Base-by-base conservation (phyloP, 306 rosid genomes). In the Morella rubra region DNA sequence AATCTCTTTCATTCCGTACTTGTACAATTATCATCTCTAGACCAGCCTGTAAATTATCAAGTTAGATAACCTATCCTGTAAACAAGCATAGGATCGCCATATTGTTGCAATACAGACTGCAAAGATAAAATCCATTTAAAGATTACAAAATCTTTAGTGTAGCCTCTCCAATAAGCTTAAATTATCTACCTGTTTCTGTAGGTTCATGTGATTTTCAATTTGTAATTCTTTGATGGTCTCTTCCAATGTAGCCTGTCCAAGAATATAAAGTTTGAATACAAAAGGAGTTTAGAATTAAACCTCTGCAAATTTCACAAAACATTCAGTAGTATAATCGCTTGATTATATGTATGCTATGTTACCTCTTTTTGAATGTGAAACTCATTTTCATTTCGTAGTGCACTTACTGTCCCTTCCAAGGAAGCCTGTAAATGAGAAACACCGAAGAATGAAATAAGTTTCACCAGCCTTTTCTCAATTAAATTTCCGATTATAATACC, bases 21-120 rank as follows among this genome's bases (percentile, higher is more conserved):
- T 79, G 88, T 65, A 77, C 81, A 70, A 90, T 73, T 84, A 81
- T 88, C 89, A 71, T 79, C 79, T 85, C 92, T 78, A 86, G 82
- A 75, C 75, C 80, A 55, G 77, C 84, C 98, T 90, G 90, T 76
- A 84, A 77, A 74, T 59, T 24, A 71, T 78, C 71, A 50, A 44
- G 60, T 81, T 72, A 80, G 67, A 47, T 50, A 73, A 72, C 68
- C 24, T 58, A 51, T 65, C 76, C 51, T 42, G 70, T 44, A 59
- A 32, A 55, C 40, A 82, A 74, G 65, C 64, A 78, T 41, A 75
- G 72, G 79, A 74, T 22, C 70, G 50, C 49, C 27, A 68, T 44
- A 66, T 15, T 55, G 77, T 55, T 69, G 76, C 62, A 46, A 79
- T 22, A 53, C 20, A 55, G 44, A 61, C 44, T 5, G 68, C 15